Conservation (phyloP, 108 stramenopile species). For the Pseudonitzschia delicatissima region DNA sequence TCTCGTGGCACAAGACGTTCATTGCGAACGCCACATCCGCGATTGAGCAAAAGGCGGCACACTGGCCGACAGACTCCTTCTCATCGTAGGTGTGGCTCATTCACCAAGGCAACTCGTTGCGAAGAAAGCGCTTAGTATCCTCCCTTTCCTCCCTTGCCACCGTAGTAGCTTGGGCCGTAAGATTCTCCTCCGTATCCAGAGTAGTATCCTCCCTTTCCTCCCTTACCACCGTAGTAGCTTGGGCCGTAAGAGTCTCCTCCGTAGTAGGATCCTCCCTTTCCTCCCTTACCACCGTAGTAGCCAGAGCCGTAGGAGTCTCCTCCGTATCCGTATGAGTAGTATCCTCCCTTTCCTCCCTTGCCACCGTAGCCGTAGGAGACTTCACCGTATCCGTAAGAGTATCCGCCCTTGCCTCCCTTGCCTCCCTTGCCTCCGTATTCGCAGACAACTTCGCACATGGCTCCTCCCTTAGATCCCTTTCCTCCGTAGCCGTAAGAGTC, state of each 20-base stretch:
- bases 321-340: conserved; percentile 3
- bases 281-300: background rate
- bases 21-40: background rate
- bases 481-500: background rate
- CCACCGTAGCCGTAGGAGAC: background rate
- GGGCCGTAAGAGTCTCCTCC: no score
- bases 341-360: background rate
- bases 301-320: no score
- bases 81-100: no score
- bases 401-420: conserved; percentile 4
- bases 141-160: no score
- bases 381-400: background rate
- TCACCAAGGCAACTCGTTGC: no score
- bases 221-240: background rate
- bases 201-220: background rate
- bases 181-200: background rate
- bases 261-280: no score
- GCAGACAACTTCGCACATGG: background rate
- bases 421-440: conserved; percentile 2
- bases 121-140: no score
- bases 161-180: no score
- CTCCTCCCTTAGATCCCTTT: background rate
- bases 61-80: no score
- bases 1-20: background rate
- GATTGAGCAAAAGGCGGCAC: no score